These are phyloP conservation scores for Triadica sebifera DNA, from an alignment of 345 rosid genomes.

Conservation along the genomic window DNA sequence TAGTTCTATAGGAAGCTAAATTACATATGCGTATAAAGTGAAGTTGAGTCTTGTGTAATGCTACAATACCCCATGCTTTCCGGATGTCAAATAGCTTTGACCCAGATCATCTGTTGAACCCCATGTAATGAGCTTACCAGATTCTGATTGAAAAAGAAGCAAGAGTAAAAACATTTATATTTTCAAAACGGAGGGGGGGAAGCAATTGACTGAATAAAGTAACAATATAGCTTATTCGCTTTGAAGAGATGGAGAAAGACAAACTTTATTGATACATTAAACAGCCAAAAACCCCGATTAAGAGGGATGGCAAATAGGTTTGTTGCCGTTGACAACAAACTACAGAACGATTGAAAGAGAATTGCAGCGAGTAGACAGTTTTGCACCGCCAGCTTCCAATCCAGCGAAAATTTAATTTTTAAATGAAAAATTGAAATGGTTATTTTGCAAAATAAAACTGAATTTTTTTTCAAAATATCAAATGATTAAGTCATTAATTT, in stretches of 20 bases:
- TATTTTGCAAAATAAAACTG: background rate
- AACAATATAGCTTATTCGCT: background rate
- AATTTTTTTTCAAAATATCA: background rate
- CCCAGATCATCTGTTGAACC: slow-evolving; percentile 98
- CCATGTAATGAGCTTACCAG: slow-evolving; percentile 97
- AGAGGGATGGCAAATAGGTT: background rate
- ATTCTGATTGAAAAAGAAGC: slow-evolving; percentile 45
- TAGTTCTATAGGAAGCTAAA: slow-evolving; percentile 4
- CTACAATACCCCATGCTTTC: slow-evolving; percentile 84
- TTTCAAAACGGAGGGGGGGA: background rate
- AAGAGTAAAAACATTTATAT: background rate
- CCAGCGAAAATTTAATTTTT: background rate
- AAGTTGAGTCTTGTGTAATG: slow-evolving; percentile 10
- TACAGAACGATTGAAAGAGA: background rate
- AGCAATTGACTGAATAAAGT: background rate
- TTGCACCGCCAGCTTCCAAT: background rate
- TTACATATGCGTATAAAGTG: slow-evolving; percentile 4
- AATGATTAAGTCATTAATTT: background rate
- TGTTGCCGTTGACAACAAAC: background rate
- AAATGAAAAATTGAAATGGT: background rate
- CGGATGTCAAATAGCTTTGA: slow-evolving; percentile 95
- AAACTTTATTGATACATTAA: background rate
- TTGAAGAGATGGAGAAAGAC: background rate
- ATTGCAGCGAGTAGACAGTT: background rate
- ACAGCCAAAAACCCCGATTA: background rate